Evolutionary conservation across 2,329 filamentous ascomycete species (phyloP).

Genomic region (Dissoconium aciculare): DNA sequence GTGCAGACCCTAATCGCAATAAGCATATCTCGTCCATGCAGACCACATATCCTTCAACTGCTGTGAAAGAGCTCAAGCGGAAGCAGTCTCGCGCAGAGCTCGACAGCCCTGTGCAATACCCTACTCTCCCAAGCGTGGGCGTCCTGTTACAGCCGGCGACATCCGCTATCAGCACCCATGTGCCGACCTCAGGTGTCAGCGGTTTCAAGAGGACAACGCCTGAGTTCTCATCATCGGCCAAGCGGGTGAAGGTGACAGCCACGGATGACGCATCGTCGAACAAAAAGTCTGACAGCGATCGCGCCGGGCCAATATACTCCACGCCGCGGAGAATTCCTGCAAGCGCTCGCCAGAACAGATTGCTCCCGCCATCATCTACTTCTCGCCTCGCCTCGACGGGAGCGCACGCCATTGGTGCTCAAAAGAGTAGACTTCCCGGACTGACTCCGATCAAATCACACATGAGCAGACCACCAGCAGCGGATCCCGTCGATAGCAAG

Average conservation of each 20-base stretch:
- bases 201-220: conserved; percentile 12
- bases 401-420: too few relatives aligned
- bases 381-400: too few relatives aligned
- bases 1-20: conserved; percentile 25
- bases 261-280: conserved; percentile 58
- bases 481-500: too few relatives aligned
- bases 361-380: too few relatives aligned
- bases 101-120: conserved; percentile 33
- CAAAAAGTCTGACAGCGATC: conserved; percentile 34
- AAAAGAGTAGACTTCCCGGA: too few relatives aligned
- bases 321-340: conserved; percentile 37
- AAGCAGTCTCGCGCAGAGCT: conserved; percentile 47
- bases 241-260: conserved; percentile 44
- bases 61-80: conserved; percentile 36
- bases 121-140: conserved; percentile 8
- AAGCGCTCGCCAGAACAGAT: too few relatives aligned
- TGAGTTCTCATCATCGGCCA: conserved; percentile 37
- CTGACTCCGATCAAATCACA: too few relatives aligned
- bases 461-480: too few relatives aligned
- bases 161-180: too few relatives aligned
- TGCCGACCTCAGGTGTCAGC: too few relatives aligned
- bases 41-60: too few relatives aligned
- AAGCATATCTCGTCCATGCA: too few relatives aligned
- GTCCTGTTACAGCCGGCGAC: neutral
- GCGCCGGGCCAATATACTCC: conserved; percentile 27